These are phyloP conservation scores for Lachnellula willkommii DNA, from an alignment of 2,329 filamentous ascomycete species.

Conservation along the genomic window DNA sequence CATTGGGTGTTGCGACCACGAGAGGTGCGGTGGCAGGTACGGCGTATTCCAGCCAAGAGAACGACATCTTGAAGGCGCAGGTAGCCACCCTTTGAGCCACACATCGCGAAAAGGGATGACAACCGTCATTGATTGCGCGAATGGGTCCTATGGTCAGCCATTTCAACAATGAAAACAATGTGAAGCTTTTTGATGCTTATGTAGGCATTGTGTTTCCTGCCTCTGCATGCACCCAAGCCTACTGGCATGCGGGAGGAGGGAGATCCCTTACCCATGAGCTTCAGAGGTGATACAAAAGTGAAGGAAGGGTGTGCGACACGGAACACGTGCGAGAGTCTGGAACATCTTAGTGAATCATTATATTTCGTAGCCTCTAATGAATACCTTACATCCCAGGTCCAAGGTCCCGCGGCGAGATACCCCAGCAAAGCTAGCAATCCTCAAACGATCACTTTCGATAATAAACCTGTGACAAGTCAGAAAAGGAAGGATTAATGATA, in stretches of 20 bases:
- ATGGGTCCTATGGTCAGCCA: slow-evolving; percentile 1
- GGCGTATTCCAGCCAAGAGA: slow-evolving; percentile 1
- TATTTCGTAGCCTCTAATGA: slow-evolving; percentile 17
- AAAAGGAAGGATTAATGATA: slow-evolving; percentile 7
- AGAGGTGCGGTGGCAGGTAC: slow-evolving; percentile 4
- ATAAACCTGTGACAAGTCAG: slow-evolving; percentile 41
- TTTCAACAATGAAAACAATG: not conserved
- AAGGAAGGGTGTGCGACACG: slow-evolving; percentile 16
- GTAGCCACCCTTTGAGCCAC: slow-evolving; percentile 15
- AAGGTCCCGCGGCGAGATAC: not conserved
- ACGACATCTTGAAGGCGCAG: slow-evolving; percentile 12
- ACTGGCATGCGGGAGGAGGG: slow-evolving; percentile 4
- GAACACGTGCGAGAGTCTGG: slow-evolving; percentile 20
- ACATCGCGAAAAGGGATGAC: slow-evolving; percentile 4
- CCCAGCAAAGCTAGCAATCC: not conserved
- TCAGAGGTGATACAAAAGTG: slow-evolving; percentile 9
- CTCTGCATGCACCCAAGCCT: slow-evolving; percentile 7
- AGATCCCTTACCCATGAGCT: not conserved
- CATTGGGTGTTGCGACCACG: slow-evolving; percentile 10
- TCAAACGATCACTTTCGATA: slow-evolving; percentile 45
- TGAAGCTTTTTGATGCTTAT: not conserved
- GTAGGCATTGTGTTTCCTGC: slow-evolving; percentile 4
- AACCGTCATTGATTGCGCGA: slow-evolving; percentile 7
- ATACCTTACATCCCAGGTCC: slow-evolving; percentile 19
- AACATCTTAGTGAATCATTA: slow-evolving; percentile 20